phyloP scores from a whole-genome alignment of 192 early-diverging fungal genomes.

The Kappamyces sp. region DNA sequence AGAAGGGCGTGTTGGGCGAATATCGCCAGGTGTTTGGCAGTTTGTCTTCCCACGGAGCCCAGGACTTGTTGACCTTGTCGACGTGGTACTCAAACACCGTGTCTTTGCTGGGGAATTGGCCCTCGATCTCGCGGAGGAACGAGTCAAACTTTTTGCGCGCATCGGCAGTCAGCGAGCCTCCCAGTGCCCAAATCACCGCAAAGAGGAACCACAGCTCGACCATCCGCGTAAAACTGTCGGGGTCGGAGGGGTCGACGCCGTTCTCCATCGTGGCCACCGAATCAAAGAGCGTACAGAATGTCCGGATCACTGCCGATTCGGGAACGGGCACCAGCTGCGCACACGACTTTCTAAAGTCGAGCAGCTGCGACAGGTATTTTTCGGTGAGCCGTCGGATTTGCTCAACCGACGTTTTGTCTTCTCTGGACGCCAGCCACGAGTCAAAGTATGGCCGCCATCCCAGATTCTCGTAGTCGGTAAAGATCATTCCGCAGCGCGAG shows the following conservation, averaged over 20 bases:
- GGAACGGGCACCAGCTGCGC: constrained; percentile 47
- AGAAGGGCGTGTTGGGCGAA: constrained; percentile 38
- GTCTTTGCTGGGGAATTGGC: constrained; percentile 55
- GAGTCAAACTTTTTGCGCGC: constrained; percentile 46
- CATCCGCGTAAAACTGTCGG: constrained; percentile 43
- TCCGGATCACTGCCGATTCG: constrained; percentile 39
- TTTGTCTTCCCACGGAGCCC: constrained; percentile 55
- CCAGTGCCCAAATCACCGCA: constrained; percentile 51
- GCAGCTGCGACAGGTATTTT: constrained; percentile 40
- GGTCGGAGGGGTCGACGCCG: constrained; percentile 42
- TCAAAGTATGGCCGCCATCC: constrained; percentile 50
- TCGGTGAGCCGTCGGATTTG: constrained; percentile 35
- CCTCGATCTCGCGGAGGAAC: constrained; percentile 55
- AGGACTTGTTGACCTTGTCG: constrained; percentile 46
- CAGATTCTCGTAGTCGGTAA: constrained; percentile 49
- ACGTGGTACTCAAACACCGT: constrained; percentile 56
- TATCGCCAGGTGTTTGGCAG: constrained; percentile 47
- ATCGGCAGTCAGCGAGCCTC: constrained; percentile 50
- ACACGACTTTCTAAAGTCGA: constrained; percentile 46
- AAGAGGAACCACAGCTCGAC: constrained; percentile 56
- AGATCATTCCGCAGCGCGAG: constrained; percentile 54
- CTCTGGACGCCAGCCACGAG: constrained; percentile 38
- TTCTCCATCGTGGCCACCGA: constrained; percentile 44
- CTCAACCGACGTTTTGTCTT: constrained; percentile 39
- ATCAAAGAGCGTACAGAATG: constrained; percentile 47